phyloP scores from a whole-genome alignment of 495 filamentous ascomycete genomes.

The Tuber umbilicatum region DNA sequence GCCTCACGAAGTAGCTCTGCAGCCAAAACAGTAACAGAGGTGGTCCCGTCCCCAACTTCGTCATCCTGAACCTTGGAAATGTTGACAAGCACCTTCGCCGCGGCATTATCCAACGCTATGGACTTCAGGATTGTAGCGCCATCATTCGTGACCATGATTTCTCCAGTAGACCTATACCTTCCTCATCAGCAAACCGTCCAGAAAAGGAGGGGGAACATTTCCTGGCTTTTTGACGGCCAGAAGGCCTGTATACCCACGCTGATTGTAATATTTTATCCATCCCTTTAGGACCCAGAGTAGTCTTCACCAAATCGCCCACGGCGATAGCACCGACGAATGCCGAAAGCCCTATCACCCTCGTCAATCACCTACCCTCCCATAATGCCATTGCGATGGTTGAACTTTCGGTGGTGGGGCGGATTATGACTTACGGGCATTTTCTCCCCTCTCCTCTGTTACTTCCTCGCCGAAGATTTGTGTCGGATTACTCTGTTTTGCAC shows the following conservation, averaged over 20 bases:
- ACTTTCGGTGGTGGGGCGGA: conserved; percentile 8
- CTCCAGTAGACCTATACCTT: conserved; percentile 69
- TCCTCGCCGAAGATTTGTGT: conserved; percentile 98
- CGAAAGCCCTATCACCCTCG: conserved; percentile 51
- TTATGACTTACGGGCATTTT: conserved; percentile 76
- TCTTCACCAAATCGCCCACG: conserved; percentile 94
- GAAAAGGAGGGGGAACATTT: conserved; percentile 3
- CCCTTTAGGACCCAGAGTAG: conserved; percentile 91
- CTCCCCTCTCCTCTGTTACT: conserved; percentile 94
- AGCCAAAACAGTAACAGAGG: conserved; percentile 82
- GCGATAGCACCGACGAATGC: conserved; percentile 97
- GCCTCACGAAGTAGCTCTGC: conserved; percentile 94
- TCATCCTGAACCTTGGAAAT: conserved; percentile 99
- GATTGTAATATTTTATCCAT: conserved; percentile 99
- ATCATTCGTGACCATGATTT: conserved; percentile 98
- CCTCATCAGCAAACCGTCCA: conserved; percentile 13
- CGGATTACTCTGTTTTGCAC: conserved; percentile 54
- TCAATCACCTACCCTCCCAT: conserved; percentile 19
- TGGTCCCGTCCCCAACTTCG: conserved; percentile 94
- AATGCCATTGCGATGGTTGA: neutral
- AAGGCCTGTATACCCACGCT: conserved; percentile 56
- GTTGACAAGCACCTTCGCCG: conserved; percentile 94
- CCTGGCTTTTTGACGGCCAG: neutral
- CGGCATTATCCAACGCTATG: conserved; percentile 97
- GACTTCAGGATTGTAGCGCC: conserved; percentile 96